These are phyloP conservation scores for Coniophora puteana DNA, from an alignment of 1,284 basidiomycete species.

Conservation along the genomic window DNA sequence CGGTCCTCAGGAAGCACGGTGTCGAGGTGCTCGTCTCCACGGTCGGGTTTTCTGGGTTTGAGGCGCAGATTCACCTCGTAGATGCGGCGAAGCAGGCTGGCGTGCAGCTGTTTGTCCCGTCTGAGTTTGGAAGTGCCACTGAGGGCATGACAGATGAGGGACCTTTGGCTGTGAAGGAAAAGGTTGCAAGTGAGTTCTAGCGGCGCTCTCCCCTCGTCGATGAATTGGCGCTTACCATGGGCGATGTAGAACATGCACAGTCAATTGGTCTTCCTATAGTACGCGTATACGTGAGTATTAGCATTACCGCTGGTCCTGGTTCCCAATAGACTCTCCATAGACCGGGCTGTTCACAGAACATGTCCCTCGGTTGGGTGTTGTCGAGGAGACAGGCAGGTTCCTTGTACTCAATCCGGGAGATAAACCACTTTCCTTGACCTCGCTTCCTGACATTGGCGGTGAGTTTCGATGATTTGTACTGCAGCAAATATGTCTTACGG, in stretches of 20 bases:
- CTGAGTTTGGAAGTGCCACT: no score
- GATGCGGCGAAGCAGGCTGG: no score
- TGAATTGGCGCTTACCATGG: no score
- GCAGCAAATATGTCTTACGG: background rate
- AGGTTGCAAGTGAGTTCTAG: no score
- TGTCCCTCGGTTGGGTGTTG: background rate
- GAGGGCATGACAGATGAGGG: no score
- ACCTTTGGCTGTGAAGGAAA: no score
- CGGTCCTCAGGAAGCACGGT: slow-evolving; percentile 27
- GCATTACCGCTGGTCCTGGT: slow-evolving; percentile 10
- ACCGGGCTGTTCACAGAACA: slow-evolving; percentile 5
- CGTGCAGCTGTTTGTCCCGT: no score
- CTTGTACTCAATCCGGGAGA: slow-evolving; percentile 19
- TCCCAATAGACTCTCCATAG: background rate
- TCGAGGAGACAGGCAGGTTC: slow-evolving; percentile 14
- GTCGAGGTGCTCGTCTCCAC: slow-evolving; percentile 35
- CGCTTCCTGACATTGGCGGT: slow-evolving; percentile 18
- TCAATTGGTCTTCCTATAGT: slow-evolving; percentile 19
- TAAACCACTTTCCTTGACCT: slow-evolving; percentile 17
- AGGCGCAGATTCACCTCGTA: no score
- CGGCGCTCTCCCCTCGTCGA: no score
- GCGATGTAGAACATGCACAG: slow-evolving; percentile 13
- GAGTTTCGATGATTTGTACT: background rate
- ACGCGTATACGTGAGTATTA: slow-evolving; percentile 20
- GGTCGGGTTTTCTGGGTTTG: no score